Percentiles rank a stretch among this genome's conserved stretches.
Evolutionary conservation across 495 filamentous ascomycete species (phyloP).

Genomic region (Penicillium silybi): DNA sequence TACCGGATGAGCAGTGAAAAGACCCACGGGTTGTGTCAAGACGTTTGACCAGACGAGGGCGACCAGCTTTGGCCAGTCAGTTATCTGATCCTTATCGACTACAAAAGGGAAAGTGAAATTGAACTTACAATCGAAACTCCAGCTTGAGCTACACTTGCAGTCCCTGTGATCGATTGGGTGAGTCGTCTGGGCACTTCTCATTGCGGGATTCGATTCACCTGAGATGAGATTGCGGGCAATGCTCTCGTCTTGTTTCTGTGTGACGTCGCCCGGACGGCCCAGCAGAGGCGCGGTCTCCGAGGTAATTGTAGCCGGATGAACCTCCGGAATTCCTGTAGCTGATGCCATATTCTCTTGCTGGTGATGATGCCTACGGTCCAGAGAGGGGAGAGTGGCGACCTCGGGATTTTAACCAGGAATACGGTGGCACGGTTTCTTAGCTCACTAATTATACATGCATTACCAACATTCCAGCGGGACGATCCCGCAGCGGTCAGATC

Average conservation of each 20-base stretch:
- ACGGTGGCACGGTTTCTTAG: background rate
- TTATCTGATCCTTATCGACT: background rate
- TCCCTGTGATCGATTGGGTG: conserved; percentile 46
- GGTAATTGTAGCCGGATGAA: conserved; percentile 24
- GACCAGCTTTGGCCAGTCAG: conserved; percentile 50
- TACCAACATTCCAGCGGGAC: background rate
- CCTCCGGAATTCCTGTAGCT: conserved; percentile 48
- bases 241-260: conserved; percentile 58
- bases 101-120: background rate
- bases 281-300: conserved; percentile 74
- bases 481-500: background rate
- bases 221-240: conserved; percentile 71
- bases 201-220: conserved; percentile 50
- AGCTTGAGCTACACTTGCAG: conserved; percentile 62
- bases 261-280: conserved; percentile 66
- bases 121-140: conserved; percentile 60
- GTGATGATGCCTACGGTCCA: background rate
- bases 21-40: conserved; percentile 58
- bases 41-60: conserved; percentile 71
- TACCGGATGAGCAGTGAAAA: conserved; percentile 84
- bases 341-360: conserved; percentile 43
- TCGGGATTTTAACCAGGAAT: background rate
- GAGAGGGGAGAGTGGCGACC: background rate
- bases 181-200: background rate
- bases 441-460: background rate